phyloP scores from a whole-genome alignment of 129 eudicot species.

The Pittosporum tobira region DNA sequence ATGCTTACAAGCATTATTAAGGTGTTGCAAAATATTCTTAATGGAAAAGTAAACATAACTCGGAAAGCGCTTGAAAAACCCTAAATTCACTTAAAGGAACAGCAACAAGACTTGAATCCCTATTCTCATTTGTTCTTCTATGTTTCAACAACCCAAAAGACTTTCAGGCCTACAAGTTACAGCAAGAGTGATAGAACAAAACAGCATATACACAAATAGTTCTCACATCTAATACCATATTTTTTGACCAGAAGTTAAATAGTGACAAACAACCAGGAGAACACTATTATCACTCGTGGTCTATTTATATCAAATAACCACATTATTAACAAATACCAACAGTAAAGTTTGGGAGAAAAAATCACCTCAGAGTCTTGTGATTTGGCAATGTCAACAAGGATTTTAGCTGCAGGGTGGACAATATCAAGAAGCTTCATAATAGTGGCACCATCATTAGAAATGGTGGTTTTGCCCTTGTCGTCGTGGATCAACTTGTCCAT shows the following conservation, averaged over 20 bases:
- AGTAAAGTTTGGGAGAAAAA: background rate
- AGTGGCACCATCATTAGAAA: slow-evolving; percentile 97
- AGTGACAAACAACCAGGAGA: background rate
- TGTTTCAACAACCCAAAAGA: too few species aligned
- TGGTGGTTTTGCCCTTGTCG: slow-evolving; percentile 89
- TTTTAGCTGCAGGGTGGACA: slow-evolving; percentile 92
- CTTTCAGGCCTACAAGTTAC: too few species aligned
- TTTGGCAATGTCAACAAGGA: slow-evolving; percentile 94
- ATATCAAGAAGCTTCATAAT: slow-evolving; percentile 97
- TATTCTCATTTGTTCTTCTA: too few species aligned
- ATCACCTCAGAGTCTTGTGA: slow-evolving; percentile 95
- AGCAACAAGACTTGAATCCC: too few species aligned
- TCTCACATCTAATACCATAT: background rate
- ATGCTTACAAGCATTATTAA: too few species aligned
- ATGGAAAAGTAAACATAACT: too few species aligned
- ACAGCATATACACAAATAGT: background rate
- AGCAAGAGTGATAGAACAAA: too few species aligned
- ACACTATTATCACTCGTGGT: background rate
- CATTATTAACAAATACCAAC: background rate
- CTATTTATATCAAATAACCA: background rate
- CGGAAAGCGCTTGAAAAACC: too few species aligned
- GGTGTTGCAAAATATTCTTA: too few species aligned
- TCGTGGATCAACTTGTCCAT: slow-evolving; percentile 98
- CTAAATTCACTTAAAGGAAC: too few species aligned
- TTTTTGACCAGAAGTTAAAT: background rate